Base-by-base conservation (phyloP, 805 yeast genomes). In the Sugiyamaella boreocaroliniensis region DNA sequence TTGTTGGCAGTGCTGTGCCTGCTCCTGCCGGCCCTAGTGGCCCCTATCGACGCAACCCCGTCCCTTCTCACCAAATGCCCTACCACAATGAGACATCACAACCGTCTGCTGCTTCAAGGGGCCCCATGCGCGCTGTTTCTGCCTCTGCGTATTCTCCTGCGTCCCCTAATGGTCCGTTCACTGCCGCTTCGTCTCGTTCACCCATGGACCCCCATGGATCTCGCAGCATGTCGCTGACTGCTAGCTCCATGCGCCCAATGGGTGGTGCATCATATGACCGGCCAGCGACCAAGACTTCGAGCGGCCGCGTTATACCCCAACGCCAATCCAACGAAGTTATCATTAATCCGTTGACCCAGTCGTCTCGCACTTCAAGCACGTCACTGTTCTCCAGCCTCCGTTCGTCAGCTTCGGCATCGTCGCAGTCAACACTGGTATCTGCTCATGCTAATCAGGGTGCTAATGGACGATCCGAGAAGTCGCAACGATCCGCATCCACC, bases 231-330 rank as follows among this genome's bases (percentile, higher is more conserved):
- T 56, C 59, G 6, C 14, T 56, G 50, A 51, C 53, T 5, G 32
- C 56, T 12, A 50, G 22, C 45, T 20, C 47, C 19, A 9, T 7
- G 29, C 37, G 37, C 8, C 12, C 42, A 40, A 45, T 37, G 45
- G 48, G 10, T 29, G 52, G 16, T 45, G 40, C 29, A 2, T 40
- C 29, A 19, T 40, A 40, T 16, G 22, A 16, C 29, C 43, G 56
- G 29, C 20, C 49, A 16, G 46, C 49, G 15, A 50, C 52, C 40
- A 55, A 53, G 57, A 60, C 63, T 9, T 41, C 58, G 54, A 56
- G 61, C 43, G 63, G 63, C 12, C 48, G 63, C 22, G 61, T 60
- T 15, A 60, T 60, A 34, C 63, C 63, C 1, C 58, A 58, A 44
- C 37, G 61, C 15, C 54, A 56, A 29, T 48, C 53, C 6, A 52